Conservation (phyloP, 106 monocot genomes). For the Phalaenopsis equestris region DNA sequence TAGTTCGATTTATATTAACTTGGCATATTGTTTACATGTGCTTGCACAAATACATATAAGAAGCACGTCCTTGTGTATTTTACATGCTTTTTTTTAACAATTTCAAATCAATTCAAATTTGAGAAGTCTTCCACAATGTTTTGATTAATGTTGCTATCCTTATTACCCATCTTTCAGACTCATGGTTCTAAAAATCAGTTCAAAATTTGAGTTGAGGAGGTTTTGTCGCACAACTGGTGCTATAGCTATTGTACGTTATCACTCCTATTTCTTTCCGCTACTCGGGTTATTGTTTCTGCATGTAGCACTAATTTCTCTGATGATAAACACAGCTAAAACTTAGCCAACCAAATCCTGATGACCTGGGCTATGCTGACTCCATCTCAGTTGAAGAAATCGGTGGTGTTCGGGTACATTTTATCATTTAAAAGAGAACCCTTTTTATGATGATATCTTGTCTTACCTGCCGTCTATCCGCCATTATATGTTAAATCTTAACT, state of each 20-base stretch:
- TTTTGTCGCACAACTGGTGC: slow-evolving; percentile 96
- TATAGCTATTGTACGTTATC: slow-evolving; percentile 69
- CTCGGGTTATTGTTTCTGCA: not conserved
- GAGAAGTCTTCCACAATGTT: not conserved
- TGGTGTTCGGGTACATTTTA: slow-evolving; percentile 56
- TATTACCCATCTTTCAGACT: slow-evolving; percentile 38
- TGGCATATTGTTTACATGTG: not conserved
- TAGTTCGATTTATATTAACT: not conserved
- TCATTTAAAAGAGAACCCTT: not conserved
- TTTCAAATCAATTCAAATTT: not conserved
- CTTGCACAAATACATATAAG: not conserved
- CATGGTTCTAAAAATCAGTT: slow-evolving; percentile 95
- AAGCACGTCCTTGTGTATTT: not conserved
- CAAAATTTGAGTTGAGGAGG: slow-evolving; percentile 88
- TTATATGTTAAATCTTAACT: not conserved
- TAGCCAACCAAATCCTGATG: slow-evolving; percentile 82
- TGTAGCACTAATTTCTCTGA: slow-evolving; percentile 1
- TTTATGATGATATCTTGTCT: not conserved
- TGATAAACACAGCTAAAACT: slow-evolving; percentile 66
- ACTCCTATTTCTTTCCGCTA: not conserved
- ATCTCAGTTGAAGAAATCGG: slow-evolving; percentile 93
- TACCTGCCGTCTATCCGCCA: not conserved
- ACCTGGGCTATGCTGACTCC: slow-evolving; percentile 91
- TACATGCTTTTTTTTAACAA: not conserved
- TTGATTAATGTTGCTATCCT: slow-evolving; percentile 2